Evolutionary conservation across 2,329 filamentous ascomycete genomes (phyloP).

Genomic region (Dothideomycetes sp.): DNA sequence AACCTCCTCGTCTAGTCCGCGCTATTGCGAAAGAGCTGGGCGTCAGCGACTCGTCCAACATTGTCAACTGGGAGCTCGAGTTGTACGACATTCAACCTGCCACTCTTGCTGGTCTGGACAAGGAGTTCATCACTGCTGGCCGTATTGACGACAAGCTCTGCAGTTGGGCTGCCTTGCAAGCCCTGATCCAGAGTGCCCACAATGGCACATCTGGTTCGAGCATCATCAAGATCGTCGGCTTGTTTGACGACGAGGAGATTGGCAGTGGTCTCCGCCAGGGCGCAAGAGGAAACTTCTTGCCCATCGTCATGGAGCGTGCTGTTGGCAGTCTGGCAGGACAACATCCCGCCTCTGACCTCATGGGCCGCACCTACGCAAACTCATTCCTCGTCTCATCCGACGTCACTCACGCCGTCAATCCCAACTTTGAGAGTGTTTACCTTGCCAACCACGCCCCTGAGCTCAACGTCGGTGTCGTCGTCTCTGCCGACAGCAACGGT

Average conservation of each 20-base stretch:
- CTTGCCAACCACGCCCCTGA: conserved; percentile 77
- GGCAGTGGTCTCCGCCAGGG: conserved; percentile 85
- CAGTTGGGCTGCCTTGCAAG: conserved; percentile 83
- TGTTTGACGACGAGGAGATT: conserved; percentile 97
- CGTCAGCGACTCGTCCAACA: conserved; percentile 56
- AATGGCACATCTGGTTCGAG: conserved; percentile 48
- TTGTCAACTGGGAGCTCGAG: conserved; percentile 95
- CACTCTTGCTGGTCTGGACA: conserved; percentile 71
- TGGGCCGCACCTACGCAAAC: conserved; percentile 78
- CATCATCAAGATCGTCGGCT: conserved; percentile 77
- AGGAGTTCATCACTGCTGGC: conserved; percentile 89
- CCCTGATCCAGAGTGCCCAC: conserved; percentile 54
- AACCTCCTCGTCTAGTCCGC: conserved; percentile 76
- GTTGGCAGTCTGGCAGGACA: conserved; percentile 55
- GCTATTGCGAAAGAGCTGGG: conserved; percentile 72
- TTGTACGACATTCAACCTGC: conserved; percentile 87
- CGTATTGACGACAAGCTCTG: conserved; percentile 97
- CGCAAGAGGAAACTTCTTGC: conserved; percentile 80
- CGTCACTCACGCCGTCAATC: conserved; percentile 88
- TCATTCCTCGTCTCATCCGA: conserved; percentile 90
- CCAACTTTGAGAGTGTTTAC: conserved; percentile 81
- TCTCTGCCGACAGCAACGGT: conserved; percentile 77
- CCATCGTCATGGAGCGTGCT: conserved; percentile 69
- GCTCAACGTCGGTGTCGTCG: conserved; percentile 76
- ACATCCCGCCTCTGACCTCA: conserved; percentile 41